Evolutionary conservation across 257 asterid genomes (phyloP).

Genomic region (Solanum acaule): DNA sequence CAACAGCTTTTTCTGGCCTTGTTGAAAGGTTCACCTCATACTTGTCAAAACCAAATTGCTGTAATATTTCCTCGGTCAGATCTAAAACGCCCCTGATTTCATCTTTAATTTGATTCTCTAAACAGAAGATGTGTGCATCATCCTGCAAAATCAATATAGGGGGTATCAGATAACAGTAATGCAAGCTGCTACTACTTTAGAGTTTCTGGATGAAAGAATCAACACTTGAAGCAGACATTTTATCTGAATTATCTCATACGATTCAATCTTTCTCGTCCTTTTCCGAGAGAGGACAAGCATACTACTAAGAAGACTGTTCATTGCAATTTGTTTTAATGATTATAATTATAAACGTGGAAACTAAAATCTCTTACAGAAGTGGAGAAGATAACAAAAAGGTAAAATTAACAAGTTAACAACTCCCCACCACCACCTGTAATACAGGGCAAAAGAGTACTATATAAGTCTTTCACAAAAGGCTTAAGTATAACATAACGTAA

Average conservation of each 20-base stretch:
- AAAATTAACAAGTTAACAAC: background rate
- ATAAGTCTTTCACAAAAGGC: background rate
- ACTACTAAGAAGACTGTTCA: background rate
- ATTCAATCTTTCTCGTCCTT: background rate
- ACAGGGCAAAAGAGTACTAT: background rate
- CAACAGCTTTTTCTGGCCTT: slow-evolving; percentile 90
- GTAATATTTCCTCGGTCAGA: slow-evolving; percentile 86
- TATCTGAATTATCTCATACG: background rate
- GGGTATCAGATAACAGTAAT: background rate
- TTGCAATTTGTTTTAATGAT: background rate
- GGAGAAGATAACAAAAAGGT: background rate
- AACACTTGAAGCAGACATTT: background rate
- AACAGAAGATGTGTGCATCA: slow-evolving; percentile 94
- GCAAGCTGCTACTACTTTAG: background rate
- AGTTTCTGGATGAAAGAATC: background rate
- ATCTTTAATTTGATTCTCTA: slow-evolving; percentile 84
- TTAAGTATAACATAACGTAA: background rate
- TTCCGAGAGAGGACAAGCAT: background rate
- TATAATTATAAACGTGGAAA: background rate
- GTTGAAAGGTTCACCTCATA: slow-evolving; percentile 95
- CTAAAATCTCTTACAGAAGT: background rate
- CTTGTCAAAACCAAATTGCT: slow-evolving; percentile 80
- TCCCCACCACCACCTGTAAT: background rate
- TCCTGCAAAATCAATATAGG: slow-evolving; percentile 40
- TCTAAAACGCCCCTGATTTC: slow-evolving; percentile 91